Percentiles rank a stretch among this genome's conserved stretches.
Evolutionary conservation across 495 filamentous ascomycete species (phyloP).

Genomic region (Stereocaulon alpinum): DNA sequence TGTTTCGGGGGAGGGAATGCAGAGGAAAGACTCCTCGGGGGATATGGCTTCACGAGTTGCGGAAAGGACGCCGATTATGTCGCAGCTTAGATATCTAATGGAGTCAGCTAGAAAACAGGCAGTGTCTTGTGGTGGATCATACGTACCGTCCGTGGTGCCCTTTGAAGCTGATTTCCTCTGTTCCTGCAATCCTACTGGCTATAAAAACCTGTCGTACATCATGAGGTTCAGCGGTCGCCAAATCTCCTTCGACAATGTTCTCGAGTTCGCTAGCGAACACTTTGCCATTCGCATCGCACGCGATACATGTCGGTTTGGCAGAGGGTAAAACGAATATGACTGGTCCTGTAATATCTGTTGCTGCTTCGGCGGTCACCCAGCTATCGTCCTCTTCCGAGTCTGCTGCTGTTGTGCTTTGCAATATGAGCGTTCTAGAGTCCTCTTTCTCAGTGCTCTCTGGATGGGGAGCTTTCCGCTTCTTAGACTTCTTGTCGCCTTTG

Average conservation of each 20-base stretch:
- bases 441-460: conserved; percentile 29
- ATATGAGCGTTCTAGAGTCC: conserved; percentile 34
- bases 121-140: not conserved
- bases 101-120: too few species aligned
- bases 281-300: conserved; percentile 73
- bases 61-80: conserved; percentile 67
- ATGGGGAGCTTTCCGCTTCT: conserved; percentile 64
- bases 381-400: conserved; percentile 55
- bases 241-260: conserved; percentile 72
- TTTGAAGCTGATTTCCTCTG: conserved; percentile 73
- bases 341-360: conserved; percentile 71
- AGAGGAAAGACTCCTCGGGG: conserved; percentile 68
- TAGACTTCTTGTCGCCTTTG: conserved; percentile 93
- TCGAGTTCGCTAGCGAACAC: conserved; percentile 71
- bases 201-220: conserved; percentile 95
- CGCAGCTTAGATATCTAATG: conserved; percentile 62
- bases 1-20: conserved; percentile 52
- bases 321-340: conserved; percentile 72
- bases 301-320: conserved; percentile 55
- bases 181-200: conserved; percentile 73
- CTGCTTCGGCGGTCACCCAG: conserved; percentile 80
- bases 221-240: conserved; percentile 76
- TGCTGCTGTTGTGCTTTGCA: conserved; percentile 24
- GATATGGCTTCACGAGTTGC: conserved; percentile 73
- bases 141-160: conserved; percentile 71